Percentiles rank a stretch among this genome's conserved stretches.
Evolutionary conservation across 352 stramenopile genomes (phyloP).

Genomic region (Pythium vanterpoolii): DNA sequence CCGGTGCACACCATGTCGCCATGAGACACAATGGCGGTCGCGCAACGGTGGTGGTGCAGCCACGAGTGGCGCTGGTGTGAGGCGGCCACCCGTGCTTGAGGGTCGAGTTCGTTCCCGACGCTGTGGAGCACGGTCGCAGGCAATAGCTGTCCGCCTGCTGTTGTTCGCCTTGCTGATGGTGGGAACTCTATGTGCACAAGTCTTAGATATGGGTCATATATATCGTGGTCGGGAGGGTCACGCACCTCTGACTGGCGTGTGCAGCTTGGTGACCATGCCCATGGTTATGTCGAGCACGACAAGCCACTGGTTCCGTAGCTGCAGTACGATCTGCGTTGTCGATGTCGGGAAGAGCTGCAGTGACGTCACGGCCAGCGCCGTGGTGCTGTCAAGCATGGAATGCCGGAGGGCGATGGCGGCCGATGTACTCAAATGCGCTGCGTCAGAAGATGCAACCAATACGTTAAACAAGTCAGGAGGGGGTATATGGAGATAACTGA

Average conservation of each 20-base stretch:
- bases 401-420: not conserved
- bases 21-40: slow-evolving; percentile 41
- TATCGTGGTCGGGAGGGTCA: not conserved
- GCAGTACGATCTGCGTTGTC: slow-evolving; percentile 40
- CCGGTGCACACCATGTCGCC: slow-evolving; percentile 50
- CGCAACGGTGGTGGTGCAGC: slow-evolving; percentile 53
- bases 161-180: not conserved
- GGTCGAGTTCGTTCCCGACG: slow-evolving; percentile 5
- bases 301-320: slow-evolving; percentile 74
- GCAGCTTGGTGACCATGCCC: slow-evolving; percentile 42
- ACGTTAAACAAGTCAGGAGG: not conserved
- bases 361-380: slow-evolving; percentile 44
- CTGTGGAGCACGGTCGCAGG: slow-evolving; percentile 33
- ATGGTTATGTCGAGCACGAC: slow-evolving; percentile 46
- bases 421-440: slow-evolving; percentile 15
- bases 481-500: not conserved
- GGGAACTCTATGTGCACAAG: not conserved
- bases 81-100: slow-evolving; percentile 18
- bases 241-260: slow-evolving; percentile 51
- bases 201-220: not conserved
- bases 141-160: not conserved
- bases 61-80: slow-evolving; percentile 43
- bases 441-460: not conserved
- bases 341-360: slow-evolving; percentile 22
- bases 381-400: slow-evolving; percentile 23